Evolutionary conservation across 2,329 filamentous ascomycete genomes (phyloP).

Genomic region (Stemphylium lycopersici): DNA sequence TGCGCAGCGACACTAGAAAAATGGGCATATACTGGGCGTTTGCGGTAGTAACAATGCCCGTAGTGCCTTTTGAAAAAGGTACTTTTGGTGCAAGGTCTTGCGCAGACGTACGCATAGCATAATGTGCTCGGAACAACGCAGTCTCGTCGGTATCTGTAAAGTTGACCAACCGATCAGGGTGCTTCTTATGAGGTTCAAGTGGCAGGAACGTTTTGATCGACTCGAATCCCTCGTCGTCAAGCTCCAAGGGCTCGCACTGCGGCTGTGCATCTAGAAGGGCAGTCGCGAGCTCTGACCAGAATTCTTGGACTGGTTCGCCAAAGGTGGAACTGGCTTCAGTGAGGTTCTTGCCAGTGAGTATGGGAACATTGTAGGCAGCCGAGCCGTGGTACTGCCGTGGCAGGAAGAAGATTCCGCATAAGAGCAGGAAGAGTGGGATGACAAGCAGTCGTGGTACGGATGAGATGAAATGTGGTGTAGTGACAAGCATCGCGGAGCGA

Average conservation of each 20-base stretch:
- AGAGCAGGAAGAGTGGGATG: conserved; percentile 18
- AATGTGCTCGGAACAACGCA: conserved; percentile 26
- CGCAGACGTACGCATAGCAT: conserved; percentile 27
- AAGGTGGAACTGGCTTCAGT: conserved; percentile 23
- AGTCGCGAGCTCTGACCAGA: conserved; percentile 24
- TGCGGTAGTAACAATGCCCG: conserved; percentile 60
- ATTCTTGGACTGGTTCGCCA: conserved; percentile 14
- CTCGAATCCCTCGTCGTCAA: conserved; percentile 11
- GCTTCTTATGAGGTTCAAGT: conserved; percentile 13
- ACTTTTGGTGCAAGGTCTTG: conserved; percentile 36
- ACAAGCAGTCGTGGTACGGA: conserved; percentile 19
- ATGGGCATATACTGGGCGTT: conserved; percentile 57
- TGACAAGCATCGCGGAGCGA: conserved; percentile 19
- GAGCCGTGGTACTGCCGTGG: conserved; percentile 11
- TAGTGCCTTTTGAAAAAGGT: conserved; percentile 48
- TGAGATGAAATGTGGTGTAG: conserved; percentile 12
- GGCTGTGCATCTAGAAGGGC: conserved; percentile 22
- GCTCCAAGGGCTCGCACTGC: conserved; percentile 17
- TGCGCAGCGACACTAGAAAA: conserved; percentile 58
- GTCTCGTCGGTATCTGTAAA: conserved; percentile 28
- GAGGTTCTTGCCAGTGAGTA: conserved; percentile 12
- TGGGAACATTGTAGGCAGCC: neutral
- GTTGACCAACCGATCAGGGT: conserved; percentile 17
- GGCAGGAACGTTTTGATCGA: conserved; percentile 17
- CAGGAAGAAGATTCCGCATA: conserved; percentile 18